These are phyloP conservation scores for Acorus gramineus DNA, from an alignment of 106 monocot genomes.

Conservation along the genomic window DNA sequence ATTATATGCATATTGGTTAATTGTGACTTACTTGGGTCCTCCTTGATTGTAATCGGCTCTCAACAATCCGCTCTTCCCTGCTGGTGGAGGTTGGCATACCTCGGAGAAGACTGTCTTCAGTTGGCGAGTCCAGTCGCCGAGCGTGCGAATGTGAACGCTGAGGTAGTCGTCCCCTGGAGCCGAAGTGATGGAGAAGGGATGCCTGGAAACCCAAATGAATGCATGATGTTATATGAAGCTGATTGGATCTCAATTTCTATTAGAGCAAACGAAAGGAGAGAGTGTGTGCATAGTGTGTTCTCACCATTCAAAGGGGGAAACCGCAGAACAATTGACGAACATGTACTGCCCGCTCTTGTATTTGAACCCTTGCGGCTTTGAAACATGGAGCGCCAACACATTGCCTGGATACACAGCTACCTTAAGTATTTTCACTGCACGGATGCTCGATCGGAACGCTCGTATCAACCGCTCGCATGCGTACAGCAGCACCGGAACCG, in stretches of 20 bases:
- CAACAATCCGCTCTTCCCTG: constrained; percentile 71
- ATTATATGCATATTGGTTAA: too few species aligned
- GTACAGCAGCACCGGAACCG: constrained; percentile 58
- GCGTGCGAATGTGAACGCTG: constrained; percentile 82
- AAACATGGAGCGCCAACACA: constrained; percentile 60
- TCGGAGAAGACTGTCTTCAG: constrained; percentile 74
- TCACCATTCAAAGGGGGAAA: constrained; percentile 90
- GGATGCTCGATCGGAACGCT: constrained; percentile 53
- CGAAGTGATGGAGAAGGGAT: constrained; percentile 95
- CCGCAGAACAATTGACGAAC: constrained; percentile 78
- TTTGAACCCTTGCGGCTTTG: constrained; percentile 68
- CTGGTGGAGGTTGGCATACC: constrained; percentile 68
- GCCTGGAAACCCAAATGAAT: constrained; percentile 26
- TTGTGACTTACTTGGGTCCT: too few species aligned
- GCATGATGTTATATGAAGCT: too few species aligned
- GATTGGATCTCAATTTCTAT: too few species aligned
- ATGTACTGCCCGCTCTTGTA: constrained; percentile 88
- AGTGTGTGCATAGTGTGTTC: too few species aligned
- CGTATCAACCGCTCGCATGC: constrained; percentile 46
- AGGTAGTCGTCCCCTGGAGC: constrained; percentile 80
- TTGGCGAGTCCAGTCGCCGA: constrained; percentile 93
- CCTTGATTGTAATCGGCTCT: constrained; percentile 44
- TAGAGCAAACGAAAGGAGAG: too few species aligned
- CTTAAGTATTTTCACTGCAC: constrained; percentile 66
- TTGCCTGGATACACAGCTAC: constrained; percentile 87